These are phyloP conservation scores for Chlamydomonas eustigma DNA, from an alignment of 139 green algal species.

Conservation along the genomic window DNA sequence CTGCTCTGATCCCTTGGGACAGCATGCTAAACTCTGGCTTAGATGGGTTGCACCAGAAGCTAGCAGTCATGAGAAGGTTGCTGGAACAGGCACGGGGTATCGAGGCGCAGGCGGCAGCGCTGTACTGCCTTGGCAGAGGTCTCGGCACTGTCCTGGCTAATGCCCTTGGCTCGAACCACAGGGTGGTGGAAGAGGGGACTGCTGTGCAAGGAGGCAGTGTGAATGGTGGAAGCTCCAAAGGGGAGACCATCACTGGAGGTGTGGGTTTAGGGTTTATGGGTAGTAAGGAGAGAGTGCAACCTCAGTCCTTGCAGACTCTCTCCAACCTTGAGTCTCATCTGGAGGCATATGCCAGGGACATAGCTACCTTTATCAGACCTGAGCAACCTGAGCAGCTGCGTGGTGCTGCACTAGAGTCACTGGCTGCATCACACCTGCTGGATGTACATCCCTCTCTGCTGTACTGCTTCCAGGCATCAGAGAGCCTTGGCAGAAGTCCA, in stretches of 20 bases:
- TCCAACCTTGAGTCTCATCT: too few relatives aligned
- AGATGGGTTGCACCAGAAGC: constrained; percentile 13
- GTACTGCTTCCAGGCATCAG: neutral
- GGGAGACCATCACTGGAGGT: too few relatives aligned
- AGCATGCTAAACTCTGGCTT: neutral
- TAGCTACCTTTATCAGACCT: constrained; percentile 2
- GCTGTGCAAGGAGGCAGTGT: too few relatives aligned
- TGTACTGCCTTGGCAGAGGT: constrained; percentile 36
- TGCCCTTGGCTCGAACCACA: neutral
- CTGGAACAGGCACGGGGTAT: constrained; percentile 17
- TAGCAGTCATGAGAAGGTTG: constrained; percentile 12
- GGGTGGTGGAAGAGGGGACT: too few relatives aligned
- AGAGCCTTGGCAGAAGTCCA: neutral
- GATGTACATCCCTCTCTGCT: neutral
- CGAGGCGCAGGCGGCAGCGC: constrained; percentile 29
- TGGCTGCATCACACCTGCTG: constrained; percentile 43
- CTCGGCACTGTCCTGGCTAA: constrained; percentile 16
- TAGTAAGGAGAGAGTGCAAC: too few relatives aligned
- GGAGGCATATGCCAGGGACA: too few relatives aligned
- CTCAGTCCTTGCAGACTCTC: too few relatives aligned
- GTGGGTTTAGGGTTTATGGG: too few relatives aligned
- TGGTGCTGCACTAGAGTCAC: constrained; percentile 43
- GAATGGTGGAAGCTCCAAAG: too few relatives aligned
- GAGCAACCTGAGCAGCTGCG: constrained; percentile 52
- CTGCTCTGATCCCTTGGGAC: neutral